Evolutionary conservation across 148 eudicot species (phyloP).

Genomic region (Bassia scoparia): DNA sequence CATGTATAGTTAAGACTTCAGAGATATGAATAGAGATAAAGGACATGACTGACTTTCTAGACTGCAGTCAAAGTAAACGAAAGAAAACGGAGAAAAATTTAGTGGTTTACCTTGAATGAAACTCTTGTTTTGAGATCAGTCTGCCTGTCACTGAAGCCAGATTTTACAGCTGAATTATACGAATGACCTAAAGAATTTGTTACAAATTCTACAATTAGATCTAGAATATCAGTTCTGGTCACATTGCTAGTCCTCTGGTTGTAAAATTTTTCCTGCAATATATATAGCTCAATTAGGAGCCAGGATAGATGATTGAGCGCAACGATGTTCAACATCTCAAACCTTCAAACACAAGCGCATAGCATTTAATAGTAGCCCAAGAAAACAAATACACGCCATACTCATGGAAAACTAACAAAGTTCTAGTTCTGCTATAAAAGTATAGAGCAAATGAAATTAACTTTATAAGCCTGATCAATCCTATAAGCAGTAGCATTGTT

Average conservation of each 20-base stretch:
- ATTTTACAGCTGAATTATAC: conserved; percentile 39
- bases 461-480: no score
- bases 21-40: neutral
- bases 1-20: neutral
- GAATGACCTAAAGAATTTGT: conserved; percentile 40
- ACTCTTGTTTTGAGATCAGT: conserved; percentile 62
- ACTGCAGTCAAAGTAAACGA: neutral
- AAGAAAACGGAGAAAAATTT: neutral
- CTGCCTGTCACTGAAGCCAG: conserved; percentile 54
- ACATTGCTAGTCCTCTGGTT: conserved; percentile 43
- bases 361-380: no score
- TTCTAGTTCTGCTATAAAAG: no score
- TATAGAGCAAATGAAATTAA: no score
- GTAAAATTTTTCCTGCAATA: conserved; percentile 58
- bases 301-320: neutral
- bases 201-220: conserved; percentile 35
- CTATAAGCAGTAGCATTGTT: no score
- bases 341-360: neutral
- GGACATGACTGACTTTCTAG: neutral
- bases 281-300: neutral
- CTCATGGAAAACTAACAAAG: no score
- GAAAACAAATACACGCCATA: no score
- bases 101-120: conserved; percentile 71
- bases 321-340: neutral
- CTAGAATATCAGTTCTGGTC: conserved; percentile 40